A percentile compares a stretch with the other conserved stretches of the same genome.
Evolutionary conservation across 169 alveolate species (phyloP).

Genomic region (Eimeria nieschulzi): DNA sequence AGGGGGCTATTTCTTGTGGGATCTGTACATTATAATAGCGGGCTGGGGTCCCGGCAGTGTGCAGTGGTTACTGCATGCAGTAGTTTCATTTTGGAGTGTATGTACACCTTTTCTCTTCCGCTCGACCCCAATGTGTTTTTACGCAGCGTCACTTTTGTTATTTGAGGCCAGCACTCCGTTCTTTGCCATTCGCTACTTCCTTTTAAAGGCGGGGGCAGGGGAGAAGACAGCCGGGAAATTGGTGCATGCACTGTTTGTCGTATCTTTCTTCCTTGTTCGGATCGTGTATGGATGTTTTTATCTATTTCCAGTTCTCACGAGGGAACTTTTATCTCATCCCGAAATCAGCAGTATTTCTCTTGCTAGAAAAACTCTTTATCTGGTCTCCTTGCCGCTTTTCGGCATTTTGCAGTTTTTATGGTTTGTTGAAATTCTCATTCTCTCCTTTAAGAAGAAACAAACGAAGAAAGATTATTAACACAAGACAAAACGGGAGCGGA

Average conservation of each 20-base stretch:
- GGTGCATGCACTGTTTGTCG: not conserved
- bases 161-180: constrained; percentile 65
- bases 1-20: constrained; percentile 56
- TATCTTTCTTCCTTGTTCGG: constrained; percentile 4
- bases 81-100: not conserved
- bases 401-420: not conserved
- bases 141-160: not conserved
- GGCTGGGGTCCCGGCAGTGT: constrained; percentile 4
- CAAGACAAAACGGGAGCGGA: not conserved
- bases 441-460: not conserved
- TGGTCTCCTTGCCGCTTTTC: not conserved
- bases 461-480: not conserved
- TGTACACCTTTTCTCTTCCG: not conserved
- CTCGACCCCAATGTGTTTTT: constrained; percentile 42
- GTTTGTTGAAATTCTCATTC: not conserved
- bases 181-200: constrained; percentile 29
- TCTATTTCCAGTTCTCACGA: constrained; percentile 11
- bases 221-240: not conserved
- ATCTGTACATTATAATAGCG: not conserved
- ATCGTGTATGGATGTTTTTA: constrained; percentile 15
- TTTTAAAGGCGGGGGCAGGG: constrained; percentile 11
- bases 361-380: not conserved
- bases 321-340: not conserved
- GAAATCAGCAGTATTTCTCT: not conserved
- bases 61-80: constrained; percentile 59